These are phyloP conservation scores for Paramyrothecium roridum DNA, from an alignment of 2,329 filamentous ascomycete genomes.

Conservation along the genomic window DNA sequence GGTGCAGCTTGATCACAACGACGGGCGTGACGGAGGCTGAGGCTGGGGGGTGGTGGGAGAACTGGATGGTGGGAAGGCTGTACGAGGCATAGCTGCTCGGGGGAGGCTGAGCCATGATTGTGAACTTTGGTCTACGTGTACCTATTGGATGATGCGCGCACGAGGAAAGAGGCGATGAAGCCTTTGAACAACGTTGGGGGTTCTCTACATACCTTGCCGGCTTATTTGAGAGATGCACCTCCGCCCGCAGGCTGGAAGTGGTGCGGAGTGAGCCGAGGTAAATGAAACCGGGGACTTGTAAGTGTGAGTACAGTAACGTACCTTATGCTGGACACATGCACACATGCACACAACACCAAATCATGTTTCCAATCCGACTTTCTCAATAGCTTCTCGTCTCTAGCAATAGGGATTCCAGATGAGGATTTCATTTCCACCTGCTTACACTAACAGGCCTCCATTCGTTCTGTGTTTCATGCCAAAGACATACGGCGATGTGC, in stretches of 20 bases:
- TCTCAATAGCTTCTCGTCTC: no score
- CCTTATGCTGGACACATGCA: no score
- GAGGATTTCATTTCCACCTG: no score
- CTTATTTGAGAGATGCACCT: background rate
- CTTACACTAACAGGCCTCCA: no score
- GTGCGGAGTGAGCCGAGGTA: background rate
- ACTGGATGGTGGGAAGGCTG: constrained; percentile 38
- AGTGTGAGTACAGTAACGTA: no score
- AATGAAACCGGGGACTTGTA: background rate
- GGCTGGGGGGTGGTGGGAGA: constrained; percentile 45
- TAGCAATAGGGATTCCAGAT: no score
- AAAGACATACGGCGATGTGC: background rate
- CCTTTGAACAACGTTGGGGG: no score
- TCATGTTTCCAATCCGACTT: no score
- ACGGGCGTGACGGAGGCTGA: constrained; percentile 57
- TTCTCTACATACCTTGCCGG: no score
- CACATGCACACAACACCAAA: no score
- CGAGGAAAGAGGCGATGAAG: background rate
- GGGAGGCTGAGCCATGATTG: constrained; percentile 18
- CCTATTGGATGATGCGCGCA: background rate
- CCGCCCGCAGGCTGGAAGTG: background rate
- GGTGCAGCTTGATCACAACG: constrained; percentile 61
- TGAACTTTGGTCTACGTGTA: background rate
- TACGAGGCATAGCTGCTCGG: constrained; percentile 38
- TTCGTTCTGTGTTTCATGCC: no score